These are phyloP conservation scores for Arthrobotrys musiformis DNA, from an alignment of 2,329 filamentous ascomycete genomes.

Conservation along the genomic window DNA sequence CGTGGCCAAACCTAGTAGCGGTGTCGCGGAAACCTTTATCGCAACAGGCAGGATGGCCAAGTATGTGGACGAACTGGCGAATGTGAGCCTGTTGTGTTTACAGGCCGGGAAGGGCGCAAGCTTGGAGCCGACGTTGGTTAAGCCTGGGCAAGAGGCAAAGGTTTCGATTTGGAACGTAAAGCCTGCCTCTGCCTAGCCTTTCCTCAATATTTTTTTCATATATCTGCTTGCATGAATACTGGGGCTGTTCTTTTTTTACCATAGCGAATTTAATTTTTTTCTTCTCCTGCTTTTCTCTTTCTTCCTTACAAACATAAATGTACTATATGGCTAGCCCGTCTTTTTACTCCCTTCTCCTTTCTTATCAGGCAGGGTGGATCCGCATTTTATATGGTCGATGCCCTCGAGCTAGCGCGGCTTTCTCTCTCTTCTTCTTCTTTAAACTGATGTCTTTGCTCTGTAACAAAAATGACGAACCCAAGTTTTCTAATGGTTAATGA, in stretches of 20 bases:
- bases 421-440: neutral
- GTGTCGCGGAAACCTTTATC: conserved; percentile 74
- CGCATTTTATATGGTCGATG: conserved; percentile 7
- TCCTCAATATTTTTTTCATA: too few species aligned
- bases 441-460: conserved; percentile 4
- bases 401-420: neutral
- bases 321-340: conserved; percentile 54
- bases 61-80: conserved; percentile 79
- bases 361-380: neutral
- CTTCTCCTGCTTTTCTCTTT: conserved; percentile 25
- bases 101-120: conserved; percentile 61
- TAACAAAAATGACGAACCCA: conserved; percentile 34
- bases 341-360: conserved; percentile 42
- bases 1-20: conserved; percentile 76
- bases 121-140: conserved; percentile 29
- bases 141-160: conserved; percentile 36
- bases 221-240: conserved; percentile 29
- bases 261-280: conserved; percentile 51
- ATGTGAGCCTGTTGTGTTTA: conserved; percentile 77
- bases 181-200: neutral
- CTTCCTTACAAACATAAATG: conserved; percentile 28
- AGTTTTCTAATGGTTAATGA: conserved; percentile 10
- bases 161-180: conserved; percentile 59
- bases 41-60: conserved; percentile 76
- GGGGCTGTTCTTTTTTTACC: conserved; percentile 30